Base-by-base conservation (phyloP, 2,329 filamentous ascomycete genomes). In the Teratosphaeriaceae sp. region DNA sequence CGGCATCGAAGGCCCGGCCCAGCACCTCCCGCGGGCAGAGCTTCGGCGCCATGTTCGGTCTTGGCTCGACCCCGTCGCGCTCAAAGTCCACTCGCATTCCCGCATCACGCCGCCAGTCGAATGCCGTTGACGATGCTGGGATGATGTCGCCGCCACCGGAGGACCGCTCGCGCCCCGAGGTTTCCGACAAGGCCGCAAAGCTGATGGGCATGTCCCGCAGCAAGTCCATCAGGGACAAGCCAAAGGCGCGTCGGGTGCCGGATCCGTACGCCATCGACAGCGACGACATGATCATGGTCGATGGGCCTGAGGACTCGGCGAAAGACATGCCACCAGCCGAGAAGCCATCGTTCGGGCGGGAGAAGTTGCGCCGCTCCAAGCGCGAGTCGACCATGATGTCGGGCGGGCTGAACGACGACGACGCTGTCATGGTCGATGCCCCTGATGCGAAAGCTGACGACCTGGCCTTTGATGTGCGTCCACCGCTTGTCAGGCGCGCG, bases 131-230 rank as follows among this genome's bases (percentile, higher is more conserved):
- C 41, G 75, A 80, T 21, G 72, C 72, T 49, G 84, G 80, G 6
- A 69, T 89, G 47, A 73, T 78, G 35, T 86, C 85, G 16, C 85
- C 86, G 3, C 84, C 85, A 7, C 79, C 83, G 2, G 86, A 88
- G 22, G 78, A 84, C 23, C 68, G 61, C 13, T 64, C 67, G 38
- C 52, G 40, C 11, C 49, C 46, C 24, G 54, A 62, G 15, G 54
- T 87, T 58, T 75, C 82, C 6, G 75, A 79, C 35, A 94, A 94
- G 64, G 87, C 86, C 21, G 85, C 86, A 23, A 88, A 82, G 64
- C 66, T 90, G 40, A 79, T 92, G 79, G 88, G 69, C 53, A 65
- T 78, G 31, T 54, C 52, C 31, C 49, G 56, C 46, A 70, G 61
- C 52, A 70, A 68, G 33, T 69, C 70, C 11, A 70, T 69, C 38